Evolutionary conservation across 495 filamentous ascomycete species (phyloP).

Genomic region (Hapsidospora chrysogenum): DNA sequence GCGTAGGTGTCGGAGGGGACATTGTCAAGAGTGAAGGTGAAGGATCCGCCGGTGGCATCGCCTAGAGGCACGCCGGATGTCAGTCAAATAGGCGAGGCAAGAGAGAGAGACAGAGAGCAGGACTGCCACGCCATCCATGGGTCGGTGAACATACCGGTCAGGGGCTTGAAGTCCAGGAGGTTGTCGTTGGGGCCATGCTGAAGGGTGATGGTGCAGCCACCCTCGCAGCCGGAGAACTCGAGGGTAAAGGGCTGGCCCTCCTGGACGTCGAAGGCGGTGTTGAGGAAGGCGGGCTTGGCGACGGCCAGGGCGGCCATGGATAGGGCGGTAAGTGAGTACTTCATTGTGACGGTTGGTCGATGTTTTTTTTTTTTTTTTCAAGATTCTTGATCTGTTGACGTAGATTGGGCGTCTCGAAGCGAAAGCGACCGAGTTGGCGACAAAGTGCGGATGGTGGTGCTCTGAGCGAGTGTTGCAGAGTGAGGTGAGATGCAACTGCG

Average conservation of each 20-base stretch:
- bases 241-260: conserved; percentile 24
- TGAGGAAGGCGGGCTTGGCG: conserved; percentile 22
- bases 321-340: conserved; percentile 18
- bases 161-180: conserved; percentile 16
- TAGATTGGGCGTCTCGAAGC: not conserved
- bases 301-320: conserved; percentile 18
- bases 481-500: not conserved
- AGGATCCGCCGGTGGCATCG: conserved; percentile 11
- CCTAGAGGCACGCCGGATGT: too few relatives aligned
- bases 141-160: conserved; percentile 18
- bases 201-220: conserved; percentile 21
- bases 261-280: conserved; percentile 18
- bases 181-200: conserved; percentile 14
- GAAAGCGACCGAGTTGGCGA: not conserved
- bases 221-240: conserved; percentile 19
- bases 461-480: not conserved
- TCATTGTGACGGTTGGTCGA: conserved; percentile 20
- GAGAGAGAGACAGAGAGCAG: too few relatives aligned
- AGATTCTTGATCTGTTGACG: not conserved
- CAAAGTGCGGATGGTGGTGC: not conserved
- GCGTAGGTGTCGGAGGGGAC: conserved; percentile 24
- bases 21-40: conserved; percentile 13
- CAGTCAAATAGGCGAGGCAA: too few relatives aligned
- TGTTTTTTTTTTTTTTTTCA: not conserved
- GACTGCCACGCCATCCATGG: too few relatives aligned